A percentile compares a stretch with the other conserved stretches of the same genome.
These are phyloP conservation scores for Xylariaceae sp. DNA, from an alignment of 2,329 filamentous ascomycete species.

Conservation along the genomic window DNA sequence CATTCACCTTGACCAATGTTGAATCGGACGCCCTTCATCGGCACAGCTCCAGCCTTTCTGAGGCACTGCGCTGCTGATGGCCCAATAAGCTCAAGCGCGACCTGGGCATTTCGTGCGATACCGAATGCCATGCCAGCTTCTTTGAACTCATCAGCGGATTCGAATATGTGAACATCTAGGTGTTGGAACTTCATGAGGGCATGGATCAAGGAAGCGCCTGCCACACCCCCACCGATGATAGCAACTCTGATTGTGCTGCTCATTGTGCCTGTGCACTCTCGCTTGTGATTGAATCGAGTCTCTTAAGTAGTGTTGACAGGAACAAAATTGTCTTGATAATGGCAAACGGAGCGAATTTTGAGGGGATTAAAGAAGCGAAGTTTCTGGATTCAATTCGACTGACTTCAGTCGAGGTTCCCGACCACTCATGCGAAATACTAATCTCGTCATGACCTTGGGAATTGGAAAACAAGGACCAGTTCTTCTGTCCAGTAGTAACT, in stretches of 20 bases:
- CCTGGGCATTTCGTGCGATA: conserved; percentile 18
- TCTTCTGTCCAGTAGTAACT: too few species aligned
- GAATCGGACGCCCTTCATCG: conserved; percentile 20
- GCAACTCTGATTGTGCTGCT: not conserved
- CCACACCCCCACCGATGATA: conserved; percentile 6
- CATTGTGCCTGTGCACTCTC: not conserved
- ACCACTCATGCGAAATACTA: too few species aligned
- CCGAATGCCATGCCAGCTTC: conserved; percentile 19
- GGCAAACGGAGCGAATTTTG: too few species aligned
- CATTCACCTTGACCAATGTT: conserved; percentile 19
- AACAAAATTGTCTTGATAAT: too few species aligned
- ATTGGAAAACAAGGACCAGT: too few species aligned
- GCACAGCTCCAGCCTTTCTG: conserved; percentile 20
- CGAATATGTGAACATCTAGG: conserved; percentile 11
- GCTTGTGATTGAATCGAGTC: too few species aligned
- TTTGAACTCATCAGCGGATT: conserved; percentile 4
- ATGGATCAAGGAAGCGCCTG: conserved; percentile 4
- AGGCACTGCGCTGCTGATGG: conserved; percentile 13
- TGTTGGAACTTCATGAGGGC: conserved; percentile 4
- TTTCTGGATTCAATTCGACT: too few species aligned
- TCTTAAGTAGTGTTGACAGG: too few species aligned
- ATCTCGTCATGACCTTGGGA: too few species aligned
- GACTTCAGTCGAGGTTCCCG: too few species aligned
- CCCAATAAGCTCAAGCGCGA: conserved; percentile 20
- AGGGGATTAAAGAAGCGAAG: too few species aligned